Conservation (phyloP, 2,329 filamentous ascomycete genomes). For the Apiospora marii region DNA sequence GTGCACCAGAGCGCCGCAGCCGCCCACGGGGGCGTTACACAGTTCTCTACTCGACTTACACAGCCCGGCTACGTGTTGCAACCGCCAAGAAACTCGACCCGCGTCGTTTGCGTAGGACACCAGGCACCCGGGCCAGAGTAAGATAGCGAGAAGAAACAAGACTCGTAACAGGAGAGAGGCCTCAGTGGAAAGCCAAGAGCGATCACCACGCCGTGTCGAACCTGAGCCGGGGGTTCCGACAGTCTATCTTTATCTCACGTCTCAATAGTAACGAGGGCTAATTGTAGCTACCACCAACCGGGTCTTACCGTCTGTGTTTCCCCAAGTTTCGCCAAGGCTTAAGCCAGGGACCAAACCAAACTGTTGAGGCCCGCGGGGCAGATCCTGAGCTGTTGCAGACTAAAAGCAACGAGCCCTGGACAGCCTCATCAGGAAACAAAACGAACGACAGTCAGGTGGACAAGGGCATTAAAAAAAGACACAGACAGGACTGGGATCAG, state of each 20-base stretch:
- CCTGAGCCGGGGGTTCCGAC: slow-evolving; percentile 19
- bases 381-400: slow-evolving; percentile 20
- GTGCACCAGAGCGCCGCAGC: slow-evolving; percentile 2
- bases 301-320: slow-evolving; percentile 23
- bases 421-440: slow-evolving; percentile 11
- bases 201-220: slow-evolving; percentile 9
- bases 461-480: background rate
- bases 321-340: slow-evolving; percentile 23
- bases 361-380: slow-evolving; percentile 22
- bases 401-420: slow-evolving; percentile 4
- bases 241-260: slow-evolving; percentile 24
- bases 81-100: slow-evolving; percentile 13
- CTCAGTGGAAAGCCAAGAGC: slow-evolving; percentile 5
- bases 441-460: slow-evolving; percentile 19
- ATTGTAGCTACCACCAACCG: slow-evolving; percentile 16
- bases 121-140: background rate
- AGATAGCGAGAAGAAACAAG: slow-evolving; percentile 5
- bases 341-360: slow-evolving; percentile 15
- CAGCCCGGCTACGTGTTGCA: slow-evolving; percentile 14
- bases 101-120: slow-evolving; percentile 17
- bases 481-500: background rate
- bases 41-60: slow-evolving; percentile 6
- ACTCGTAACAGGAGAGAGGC: slow-evolving; percentile 13
- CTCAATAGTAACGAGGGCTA: slow-evolving; percentile 18
- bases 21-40: slow-evolving; percentile 13